Evolutionary conservation across 2,329 filamentous ascomycete species (phyloP), one percentile per base, ranked within the genome.

Genomic region (Alternaria panax): DNA sequence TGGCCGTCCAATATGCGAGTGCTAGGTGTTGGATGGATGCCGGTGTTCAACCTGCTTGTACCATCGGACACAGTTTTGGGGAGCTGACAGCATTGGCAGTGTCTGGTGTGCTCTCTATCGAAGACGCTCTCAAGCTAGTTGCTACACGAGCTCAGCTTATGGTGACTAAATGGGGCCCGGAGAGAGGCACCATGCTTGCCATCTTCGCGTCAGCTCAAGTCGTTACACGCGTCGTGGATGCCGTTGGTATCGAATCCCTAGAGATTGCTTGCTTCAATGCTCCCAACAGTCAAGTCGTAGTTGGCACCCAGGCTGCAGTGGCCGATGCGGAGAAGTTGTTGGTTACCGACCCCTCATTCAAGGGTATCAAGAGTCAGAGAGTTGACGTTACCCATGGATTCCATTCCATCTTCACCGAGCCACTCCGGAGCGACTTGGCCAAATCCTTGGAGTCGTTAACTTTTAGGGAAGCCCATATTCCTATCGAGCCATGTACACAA

Each of bases 181-280:
- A 70, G 14, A 40, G n/a, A 34, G 68, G 71, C 7, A 57, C 62
- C 6, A 75, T 75, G 70, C 50, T 71, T 8, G 64, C 69, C 1
- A 38, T 69, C 14, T 51, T 47, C 32, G 52, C 57, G 12, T 36
- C 46, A 8, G 18, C 47, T n/a, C 25, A 47, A 36, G 30, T 63
- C n/a, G 43, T 57, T 11, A 41, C 50, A 51, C 36, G 46, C 12
- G 50, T 61, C 34, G 24, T 59, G 24, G 20, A 54, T 27, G 34
- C 41, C 7, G 40, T 63, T 14, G 51, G 51, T 6, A 30, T 27
- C 7, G 11, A 57, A 9, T 34, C 27, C 5, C 41, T 56, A 9
- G 52, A 54, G 28, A 80, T 86, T 34, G 84, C 84, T 0, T 86
- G 83, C 64, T 76, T 59, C 65, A 74, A 70, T 45, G 60, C 50